Percentiles rank a stretch among this genome's conserved stretches.
Conservation (phyloP, 345 rosid genomes). For the Sonneratia alba region DNA sequence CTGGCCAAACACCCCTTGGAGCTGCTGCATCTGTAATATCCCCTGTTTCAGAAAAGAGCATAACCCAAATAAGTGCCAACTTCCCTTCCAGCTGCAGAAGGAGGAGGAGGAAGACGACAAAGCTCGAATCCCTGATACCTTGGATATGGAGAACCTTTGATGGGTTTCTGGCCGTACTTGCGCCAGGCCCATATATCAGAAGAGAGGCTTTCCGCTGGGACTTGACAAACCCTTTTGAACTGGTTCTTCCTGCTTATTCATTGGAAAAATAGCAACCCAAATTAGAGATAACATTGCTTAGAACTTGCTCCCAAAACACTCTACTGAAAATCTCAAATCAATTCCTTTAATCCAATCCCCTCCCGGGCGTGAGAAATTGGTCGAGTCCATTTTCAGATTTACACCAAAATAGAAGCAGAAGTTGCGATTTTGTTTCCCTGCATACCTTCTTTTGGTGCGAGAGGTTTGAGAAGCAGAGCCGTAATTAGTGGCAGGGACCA, state of each 20-base stretch:
- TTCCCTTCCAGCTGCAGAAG: not conserved
- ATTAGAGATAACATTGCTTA: no score
- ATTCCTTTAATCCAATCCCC: no score
- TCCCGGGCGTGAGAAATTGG: not conserved
- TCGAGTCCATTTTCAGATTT: not conserved
- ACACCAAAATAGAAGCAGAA: not conserved
- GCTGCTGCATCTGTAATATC: slow-evolving; percentile 91
- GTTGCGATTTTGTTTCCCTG: not conserved
- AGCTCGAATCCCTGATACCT: slow-evolving; percentile 28
- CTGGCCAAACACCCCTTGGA: slow-evolving; percentile 95
- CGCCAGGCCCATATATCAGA: slow-evolving; percentile 99
- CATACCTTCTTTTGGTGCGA: slow-evolving; percentile 85
- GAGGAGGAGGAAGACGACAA: not conserved
- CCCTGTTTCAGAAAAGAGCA: slow-evolving; percentile 33
- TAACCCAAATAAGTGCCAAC: not conserved
- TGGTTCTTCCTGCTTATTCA: slow-evolving; percentile 64
- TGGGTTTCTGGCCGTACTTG: slow-evolving; percentile 98
- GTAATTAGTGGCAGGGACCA: slow-evolving; percentile 11
- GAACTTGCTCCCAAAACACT: not conserved
- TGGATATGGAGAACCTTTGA: slow-evolving; percentile 96
- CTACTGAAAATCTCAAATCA: not conserved
- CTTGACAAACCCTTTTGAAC: slow-evolving; percentile 77
- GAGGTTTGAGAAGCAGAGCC: slow-evolving; percentile 39
- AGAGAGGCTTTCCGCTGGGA: slow-evolving; percentile 76
- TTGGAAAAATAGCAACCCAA: not conserved